These are phyloP conservation scores for Picochlorum sp. DNA, from an alignment of 139 green algal species.

Conservation along the genomic window DNA sequence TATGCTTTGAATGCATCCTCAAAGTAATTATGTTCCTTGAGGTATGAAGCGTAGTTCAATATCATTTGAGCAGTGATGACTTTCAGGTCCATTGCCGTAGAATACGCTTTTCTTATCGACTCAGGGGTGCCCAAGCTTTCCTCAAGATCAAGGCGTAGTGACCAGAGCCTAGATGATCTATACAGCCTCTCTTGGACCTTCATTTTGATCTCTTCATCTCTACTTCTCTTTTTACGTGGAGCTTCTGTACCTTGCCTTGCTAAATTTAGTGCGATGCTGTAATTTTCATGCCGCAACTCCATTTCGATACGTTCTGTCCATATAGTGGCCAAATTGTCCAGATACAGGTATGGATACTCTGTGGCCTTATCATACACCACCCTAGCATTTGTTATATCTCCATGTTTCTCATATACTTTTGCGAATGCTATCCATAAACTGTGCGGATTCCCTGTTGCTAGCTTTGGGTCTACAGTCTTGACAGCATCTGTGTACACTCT, in stretches of 20 bases:
- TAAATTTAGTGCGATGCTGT: slow-evolving; percentile 70
- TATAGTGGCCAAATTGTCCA: slow-evolving; percentile 89
- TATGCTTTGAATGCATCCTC: slow-evolving; percentile 94
- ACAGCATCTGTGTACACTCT: slow-evolving; percentile 90
- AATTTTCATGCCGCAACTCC: slow-evolving; percentile 92
- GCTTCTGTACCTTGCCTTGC: slow-evolving; percentile 55
- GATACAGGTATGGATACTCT: slow-evolving; percentile 68
- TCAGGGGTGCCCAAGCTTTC: slow-evolving; percentile 88
- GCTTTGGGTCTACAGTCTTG: slow-evolving; percentile 76
- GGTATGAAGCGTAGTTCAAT: slow-evolving; percentile 87
- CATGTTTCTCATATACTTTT: slow-evolving; percentile 94
- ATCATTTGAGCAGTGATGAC: slow-evolving; percentile 97
- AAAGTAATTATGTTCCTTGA: slow-evolving; percentile 87
- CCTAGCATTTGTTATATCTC: slow-evolving; percentile 80
- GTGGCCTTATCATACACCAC: slow-evolving; percentile 88
- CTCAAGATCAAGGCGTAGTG: slow-evolving; percentile 87
- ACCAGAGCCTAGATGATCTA: slow-evolving; percentile 70
- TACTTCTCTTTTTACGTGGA: slow-evolving; percentile 24
- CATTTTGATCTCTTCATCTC: slow-evolving; percentile 51
- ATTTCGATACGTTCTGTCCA: slow-evolving; percentile 96
- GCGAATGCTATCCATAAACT: slow-evolving; percentile 89
- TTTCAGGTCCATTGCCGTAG: slow-evolving; percentile 76
- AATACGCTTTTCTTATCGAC: slow-evolving; percentile 67
- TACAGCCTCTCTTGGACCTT: slow-evolving; percentile 78
- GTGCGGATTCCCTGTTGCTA: slow-evolving; percentile 73